These are phyloP conservation scores for Psilocybe cyanescens DNA, from an alignment of 768 basidiomycete genomes.

Conservation along the genomic window DNA sequence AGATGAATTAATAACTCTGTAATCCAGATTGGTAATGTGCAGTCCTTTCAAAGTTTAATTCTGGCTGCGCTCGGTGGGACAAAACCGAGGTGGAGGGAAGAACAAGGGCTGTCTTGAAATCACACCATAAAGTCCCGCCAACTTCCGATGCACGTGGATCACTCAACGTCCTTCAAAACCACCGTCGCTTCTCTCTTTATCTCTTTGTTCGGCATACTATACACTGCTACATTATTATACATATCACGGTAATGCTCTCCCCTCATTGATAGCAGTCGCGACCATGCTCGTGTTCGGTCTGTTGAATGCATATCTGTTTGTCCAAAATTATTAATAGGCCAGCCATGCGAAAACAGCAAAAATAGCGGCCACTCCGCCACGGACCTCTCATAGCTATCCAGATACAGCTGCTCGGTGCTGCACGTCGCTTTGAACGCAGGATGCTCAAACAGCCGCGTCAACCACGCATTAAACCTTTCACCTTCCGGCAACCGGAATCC, in stretches of 20 bases:
- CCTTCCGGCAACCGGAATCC: constrained; percentile 61
- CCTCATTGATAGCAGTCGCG: constrained; percentile 75
- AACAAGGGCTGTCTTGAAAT: constrained; percentile 14
- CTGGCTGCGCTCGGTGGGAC: background rate
- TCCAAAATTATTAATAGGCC: background rate
- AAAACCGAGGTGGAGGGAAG: constrained; percentile 1
- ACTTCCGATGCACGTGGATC: constrained; percentile 9
- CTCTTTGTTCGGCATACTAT: background rate
- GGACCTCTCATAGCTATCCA: constrained; percentile 75
- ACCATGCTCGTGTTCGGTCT: constrained; percentile 79
- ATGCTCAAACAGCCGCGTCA: constrained; percentile 57
- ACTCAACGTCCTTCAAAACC: background rate
- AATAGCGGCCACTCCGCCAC: constrained; percentile 13
- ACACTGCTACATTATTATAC: background rate
- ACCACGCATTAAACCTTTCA: constrained; percentile 53
- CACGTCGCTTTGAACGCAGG: constrained; percentile 70
- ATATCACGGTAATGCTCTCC: constrained; percentile 61
- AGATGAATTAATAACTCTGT: too few relatives aligned
- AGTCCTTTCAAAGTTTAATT: background rate
- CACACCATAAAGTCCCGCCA: constrained; percentile 14
- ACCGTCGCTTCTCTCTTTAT: background rate
- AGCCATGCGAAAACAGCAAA: constrained; percentile 6
- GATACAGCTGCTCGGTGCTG: constrained; percentile 66
- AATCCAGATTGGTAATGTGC: too few relatives aligned
- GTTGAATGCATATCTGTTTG: constrained; percentile 71